A percentile compares a stretch with the other conserved stretches of the same genome.
These are phyloP conservation scores for Fusarium neocosmosporiellum DNA, from an alignment of 2,329 filamentous ascomycete species.

Conservation along the genomic window DNA sequence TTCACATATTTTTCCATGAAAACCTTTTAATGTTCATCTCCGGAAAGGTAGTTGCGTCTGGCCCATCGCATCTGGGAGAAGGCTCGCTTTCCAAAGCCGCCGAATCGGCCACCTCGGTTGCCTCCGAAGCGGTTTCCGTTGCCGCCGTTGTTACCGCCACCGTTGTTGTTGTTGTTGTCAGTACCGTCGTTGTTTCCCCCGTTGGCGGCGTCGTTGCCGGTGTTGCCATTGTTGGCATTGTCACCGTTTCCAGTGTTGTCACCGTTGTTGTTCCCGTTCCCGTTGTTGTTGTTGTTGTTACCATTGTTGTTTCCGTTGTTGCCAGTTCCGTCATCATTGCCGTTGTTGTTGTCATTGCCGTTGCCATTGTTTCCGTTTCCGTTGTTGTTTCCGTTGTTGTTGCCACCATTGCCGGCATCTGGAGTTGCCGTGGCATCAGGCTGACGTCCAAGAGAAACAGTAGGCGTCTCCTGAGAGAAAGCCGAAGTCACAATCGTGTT, in stretches of 20 bases:
- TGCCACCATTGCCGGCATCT: conserved; percentile 9
- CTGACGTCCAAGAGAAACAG: conserved; percentile 33
- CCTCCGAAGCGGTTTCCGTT: not conserved
- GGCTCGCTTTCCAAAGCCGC: not conserved
- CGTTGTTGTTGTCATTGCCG: not conserved
- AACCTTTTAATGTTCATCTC: not conserved
- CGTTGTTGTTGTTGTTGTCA: not conserved
- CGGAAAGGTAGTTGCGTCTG: not conserved
- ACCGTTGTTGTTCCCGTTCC: not conserved
- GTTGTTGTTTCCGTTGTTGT: conserved; percentile 7
- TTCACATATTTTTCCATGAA: not conserved
- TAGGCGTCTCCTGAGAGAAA: conserved; percentile 50
- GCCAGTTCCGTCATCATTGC: conserved; percentile 12
- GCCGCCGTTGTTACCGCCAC: not conserved
- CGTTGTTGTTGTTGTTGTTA: conserved; percentile 3
- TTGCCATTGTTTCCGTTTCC: not conserved
- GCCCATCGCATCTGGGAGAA: not conserved
- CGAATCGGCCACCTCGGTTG: not conserved
- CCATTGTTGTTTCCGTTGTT: not conserved
- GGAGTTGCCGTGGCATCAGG: conserved; percentile 6
- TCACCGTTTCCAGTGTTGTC: not conserved
- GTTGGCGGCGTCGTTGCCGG: not conserved
- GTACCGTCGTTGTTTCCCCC: not conserved
- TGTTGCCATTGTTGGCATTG: not conserved
- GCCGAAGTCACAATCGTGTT: conserved; percentile 43